Conservation (phyloP, 1,284 basidiomycete genomes). For the Ceratorhiza oryzae-sativae region DNA sequence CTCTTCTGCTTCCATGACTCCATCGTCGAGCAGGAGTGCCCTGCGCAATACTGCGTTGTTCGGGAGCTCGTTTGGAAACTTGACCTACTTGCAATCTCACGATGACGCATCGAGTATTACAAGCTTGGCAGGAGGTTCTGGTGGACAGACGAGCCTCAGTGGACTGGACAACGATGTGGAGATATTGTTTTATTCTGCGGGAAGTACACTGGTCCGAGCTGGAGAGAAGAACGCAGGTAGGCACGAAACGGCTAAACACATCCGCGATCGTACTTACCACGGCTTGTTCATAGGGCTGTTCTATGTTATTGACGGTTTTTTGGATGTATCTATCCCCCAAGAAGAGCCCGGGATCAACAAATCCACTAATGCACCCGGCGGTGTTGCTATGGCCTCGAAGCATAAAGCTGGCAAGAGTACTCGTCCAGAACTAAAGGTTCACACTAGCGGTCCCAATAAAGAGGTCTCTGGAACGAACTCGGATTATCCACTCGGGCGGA, state of each 20-base stretch:
- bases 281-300: conserved; percentile 71
- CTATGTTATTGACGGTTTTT: conserved; percentile 97
- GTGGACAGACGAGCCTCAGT: conserved; percentile 65
- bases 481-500: conserved; percentile 26
- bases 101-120: conserved; percentile 63
- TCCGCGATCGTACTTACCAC: neutral
- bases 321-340: conserved; percentile 85
- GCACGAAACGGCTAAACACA: neutral
- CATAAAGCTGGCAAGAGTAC: conserved; percentile 5
- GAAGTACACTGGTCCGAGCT: conserved; percentile 84
- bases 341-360: conserved; percentile 49
- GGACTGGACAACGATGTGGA: conserved; percentile 95
- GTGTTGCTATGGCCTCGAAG: conserved; percentile 21
- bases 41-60: conserved; percentile 52
- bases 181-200: conserved; percentile 91
- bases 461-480: neutral
- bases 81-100: conserved; percentile 78
- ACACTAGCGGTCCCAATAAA: conserved; percentile 6
- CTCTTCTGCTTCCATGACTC: conserved; percentile 19
- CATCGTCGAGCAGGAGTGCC: conserved; percentile 47
- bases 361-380: conserved; percentile 8
- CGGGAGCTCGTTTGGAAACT: conserved; percentile 82
- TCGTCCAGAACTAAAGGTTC: conserved; percentile 27
- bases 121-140: conserved; percentile 56
- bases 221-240: conserved; percentile 87